Conservation (phyloP, 208 protist species). For the Acanthamoeba culbertsoni region DNA sequence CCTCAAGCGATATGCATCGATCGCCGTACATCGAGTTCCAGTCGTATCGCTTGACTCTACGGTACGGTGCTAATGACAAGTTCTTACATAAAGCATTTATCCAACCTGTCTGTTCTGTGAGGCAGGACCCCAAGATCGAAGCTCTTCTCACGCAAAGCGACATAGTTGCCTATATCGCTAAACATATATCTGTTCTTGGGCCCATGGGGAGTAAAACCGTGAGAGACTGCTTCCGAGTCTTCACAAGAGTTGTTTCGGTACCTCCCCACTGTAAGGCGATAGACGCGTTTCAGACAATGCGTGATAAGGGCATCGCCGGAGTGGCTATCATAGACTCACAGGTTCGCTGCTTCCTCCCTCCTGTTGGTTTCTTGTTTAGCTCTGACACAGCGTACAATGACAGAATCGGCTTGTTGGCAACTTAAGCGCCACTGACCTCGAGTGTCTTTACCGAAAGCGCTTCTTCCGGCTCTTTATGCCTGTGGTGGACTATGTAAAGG, state of each 20-base stretch:
- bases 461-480: conserved; percentile 31
- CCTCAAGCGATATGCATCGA: background rate
- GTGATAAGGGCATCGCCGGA: background rate
- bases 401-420: background rate
- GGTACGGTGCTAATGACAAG: background rate
- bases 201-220: background rate
- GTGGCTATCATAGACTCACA: background rate
- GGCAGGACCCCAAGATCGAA: background rate
- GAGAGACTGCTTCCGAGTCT: background rate
- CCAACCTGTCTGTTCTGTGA: background rate
- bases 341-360: background rate
- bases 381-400: background rate
- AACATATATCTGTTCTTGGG: background rate
- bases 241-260: background rate
- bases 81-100: background rate
- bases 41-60: background rate
- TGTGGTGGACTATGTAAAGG: conserved; percentile 29
- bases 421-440: conserved; percentile 3
- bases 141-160: background rate
- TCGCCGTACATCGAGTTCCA: background rate
- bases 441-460: background rate
- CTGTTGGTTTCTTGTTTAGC: background rate
- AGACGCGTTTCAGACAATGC: background rate
- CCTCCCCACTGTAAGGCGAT: conserved; percentile 11
- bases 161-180: background rate